Evolutionary conservation across 208 protist species (phyloP), one percentile per base, ranked within the genome.

Genomic region (Sergeia podlipaevii): DNA sequence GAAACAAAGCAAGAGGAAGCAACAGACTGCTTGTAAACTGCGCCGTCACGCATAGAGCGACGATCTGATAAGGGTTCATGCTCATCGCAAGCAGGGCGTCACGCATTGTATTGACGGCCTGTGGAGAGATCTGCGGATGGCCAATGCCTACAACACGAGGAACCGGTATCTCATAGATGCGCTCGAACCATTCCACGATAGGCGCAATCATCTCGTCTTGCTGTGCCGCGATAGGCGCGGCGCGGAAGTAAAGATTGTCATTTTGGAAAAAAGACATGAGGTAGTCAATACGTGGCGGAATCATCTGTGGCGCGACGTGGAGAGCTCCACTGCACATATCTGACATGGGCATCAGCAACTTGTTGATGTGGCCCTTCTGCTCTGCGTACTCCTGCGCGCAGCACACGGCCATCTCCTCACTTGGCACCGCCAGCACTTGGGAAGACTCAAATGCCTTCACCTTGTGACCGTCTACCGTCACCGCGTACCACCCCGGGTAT

Each of bases 1-100:
- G 48, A 48, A 93, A 89, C 39, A 95, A 66, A 5, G 91, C 88
- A 13, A 97, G 71, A 23, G 91, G 88, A 26, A 97, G 74, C 33
- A 97, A 48, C 15, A 97, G 72, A 46, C 88, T 95, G 62, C 87
- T 91, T 39, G 88, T 97, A 72, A 93, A 95, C 72, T 97, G 91
- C 24, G 85, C 80, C 36, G 88, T 74, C n/a, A 97, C 91, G 37
- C 85, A 95, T 17, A 97, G 45, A 15, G 86, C 71, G 5, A 97
- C 76, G 18, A 97, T 66, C 61, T 97, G 91, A 47, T 97, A 97
- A 4, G 85, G 83, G 64, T 97, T 97, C 75, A 97, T 79, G 17
- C 80, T 67, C 74, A 90, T 77, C 8, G 71, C 69, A 17, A 91
- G 46, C 13, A 97, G 76, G 13, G 54, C 65, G 44, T 90, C 80